Evolutionary conservation across 2,329 filamentous ascomycete species (phyloP).

Genomic region (Tolypocladium paradoxum): DNA sequence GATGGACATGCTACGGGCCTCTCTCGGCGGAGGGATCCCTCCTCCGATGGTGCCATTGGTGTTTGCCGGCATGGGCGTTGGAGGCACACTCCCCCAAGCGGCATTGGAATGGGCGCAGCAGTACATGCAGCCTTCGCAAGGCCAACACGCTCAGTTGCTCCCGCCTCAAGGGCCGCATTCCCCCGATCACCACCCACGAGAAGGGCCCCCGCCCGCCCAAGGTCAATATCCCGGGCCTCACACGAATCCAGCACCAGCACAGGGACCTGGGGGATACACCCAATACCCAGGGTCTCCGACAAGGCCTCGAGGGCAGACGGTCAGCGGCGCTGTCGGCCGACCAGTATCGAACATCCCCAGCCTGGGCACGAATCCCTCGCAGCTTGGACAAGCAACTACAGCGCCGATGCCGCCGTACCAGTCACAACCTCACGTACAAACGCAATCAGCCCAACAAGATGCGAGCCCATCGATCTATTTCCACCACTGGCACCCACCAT

Average conservation of each 20-base stretch:
- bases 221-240: slow-evolving; percentile 28
- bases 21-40: slow-evolving; percentile 58
- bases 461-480: slow-evolving; percentile 75
- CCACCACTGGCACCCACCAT: slow-evolving; percentile 84
- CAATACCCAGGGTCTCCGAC: slow-evolving; percentile 39
- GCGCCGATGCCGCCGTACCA: slow-evolving; percentile 28
- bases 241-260: slow-evolving; percentile 16
- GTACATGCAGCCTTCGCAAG: slow-evolving; percentile 42
- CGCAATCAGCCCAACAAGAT: slow-evolving; percentile 47
- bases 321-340: slow-evolving; percentile 29
- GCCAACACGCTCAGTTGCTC: slow-evolving; percentile 39
- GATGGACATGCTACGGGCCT: slow-evolving; percentile 60
- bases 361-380: slow-evolving; percentile 33
- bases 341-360: slow-evolving; percentile 29
- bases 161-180: slow-evolving; percentile 38
- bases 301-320: slow-evolving; percentile 38
- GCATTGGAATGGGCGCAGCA: slow-evolving; percentile 61
- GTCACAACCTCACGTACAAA: slow-evolving; percentile 37
- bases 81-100: slow-evolving; percentile 47
- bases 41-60: slow-evolving; percentile 65
- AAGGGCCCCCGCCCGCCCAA: slow-evolving; percentile 30
- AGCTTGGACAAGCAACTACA: slow-evolving; percentile 15
- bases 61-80: slow-evolving; percentile 57
- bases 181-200: slow-evolving; percentile 41
- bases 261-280: slow-evolving; percentile 28